Conservation (phyloP, 805 yeast species). For the Wickerhamomyces chaumierensis region DNA sequence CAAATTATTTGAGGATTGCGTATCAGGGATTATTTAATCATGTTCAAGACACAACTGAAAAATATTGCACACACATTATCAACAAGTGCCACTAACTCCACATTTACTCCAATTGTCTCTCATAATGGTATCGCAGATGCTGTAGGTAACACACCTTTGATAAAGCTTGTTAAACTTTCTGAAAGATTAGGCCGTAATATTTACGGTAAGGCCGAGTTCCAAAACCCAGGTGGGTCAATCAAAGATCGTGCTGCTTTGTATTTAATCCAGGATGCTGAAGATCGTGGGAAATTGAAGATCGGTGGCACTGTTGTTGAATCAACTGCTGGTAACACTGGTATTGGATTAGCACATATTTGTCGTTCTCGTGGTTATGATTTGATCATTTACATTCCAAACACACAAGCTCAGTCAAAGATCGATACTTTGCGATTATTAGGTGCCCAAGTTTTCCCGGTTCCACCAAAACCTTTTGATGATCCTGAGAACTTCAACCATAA, state of each 20-base stretch:
- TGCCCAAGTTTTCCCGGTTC: constrained; percentile 82
- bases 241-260: constrained; percentile 84
- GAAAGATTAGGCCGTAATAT: constrained; percentile 57
- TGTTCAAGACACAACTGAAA: too few relatives aligned
- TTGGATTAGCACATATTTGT: constrained; percentile 76
- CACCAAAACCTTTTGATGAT: constrained; percentile 72
- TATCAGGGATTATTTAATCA: too few relatives aligned
- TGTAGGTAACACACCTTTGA: constrained; percentile 86
- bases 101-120: constrained; percentile 43
- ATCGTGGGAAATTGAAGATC: constrained; percentile 45
- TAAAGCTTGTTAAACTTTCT: constrained; percentile 47
- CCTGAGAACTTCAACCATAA: constrained; percentile 83
- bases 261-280: constrained; percentile 71
- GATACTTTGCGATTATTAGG: constrained; percentile 67
- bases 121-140: constrained; percentile 68
- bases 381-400: constrained; percentile 84
- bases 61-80: too few relatives aligned
- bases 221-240: constrained; percentile 91
- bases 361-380: constrained; percentile 76
- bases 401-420: constrained; percentile 73
- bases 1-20: too few relatives aligned
- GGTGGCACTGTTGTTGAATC: constrained; percentile 91
- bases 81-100: constrained; percentile 1
- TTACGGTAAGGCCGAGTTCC: constrained; percentile 84
- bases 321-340: constrained; percentile 95